phyloP scores from a whole-genome alignment of 1,139 yeast species.

The Chernovozyma aurita region DNA sequence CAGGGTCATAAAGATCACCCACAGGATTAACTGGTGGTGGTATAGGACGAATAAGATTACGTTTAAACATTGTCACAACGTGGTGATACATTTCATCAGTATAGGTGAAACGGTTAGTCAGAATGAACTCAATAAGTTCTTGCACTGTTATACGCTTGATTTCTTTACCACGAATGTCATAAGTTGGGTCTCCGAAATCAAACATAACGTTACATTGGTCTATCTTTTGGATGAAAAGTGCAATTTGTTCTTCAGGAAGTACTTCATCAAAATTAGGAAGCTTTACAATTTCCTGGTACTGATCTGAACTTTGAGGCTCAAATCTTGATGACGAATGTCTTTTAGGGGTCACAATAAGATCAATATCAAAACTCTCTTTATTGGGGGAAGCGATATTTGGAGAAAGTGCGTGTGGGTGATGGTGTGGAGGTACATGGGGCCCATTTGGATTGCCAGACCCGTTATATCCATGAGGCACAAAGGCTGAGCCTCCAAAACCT shows the following conservation, averaged over 20 bases:
- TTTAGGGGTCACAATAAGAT: conserved; percentile 62
- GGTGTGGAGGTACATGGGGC: conserved; percentile 4
- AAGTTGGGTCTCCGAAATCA: conserved; percentile 90
- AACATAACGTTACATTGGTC: conserved; percentile 94
- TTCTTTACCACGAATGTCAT: conserved; percentile 89
- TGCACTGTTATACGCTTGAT: conserved; percentile 81
- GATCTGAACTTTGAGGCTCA: conserved; percentile 69
- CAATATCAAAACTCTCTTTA: conserved; percentile 41
- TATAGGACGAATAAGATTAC: conserved; percentile 86
- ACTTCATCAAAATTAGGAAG: conserved; percentile 91
- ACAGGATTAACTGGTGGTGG: conserved; percentile 98
- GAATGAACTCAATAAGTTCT: conserved; percentile 84
- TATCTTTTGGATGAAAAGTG: conserved; percentile 78
- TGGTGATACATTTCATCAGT: conserved; percentile 89
- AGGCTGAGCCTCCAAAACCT: not conserved
- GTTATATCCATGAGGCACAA: not conserved
- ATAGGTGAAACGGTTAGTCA: conserved; percentile 74
- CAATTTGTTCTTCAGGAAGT: conserved; percentile 77
- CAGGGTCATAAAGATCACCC: conserved; percentile 95
- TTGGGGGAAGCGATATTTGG: conserved; percentile 44
- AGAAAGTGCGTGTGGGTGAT: conserved; percentile 30
- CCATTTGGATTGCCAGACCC: not conserved
- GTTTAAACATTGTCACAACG: conserved; percentile 86
- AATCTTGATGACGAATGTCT: conserved; percentile 93
- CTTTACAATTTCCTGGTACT: conserved; percentile 63